These are phyloP conservation scores for Phytomonas francai DNA, from an alignment of 208 protist species.

Conservation along the genomic window DNA sequence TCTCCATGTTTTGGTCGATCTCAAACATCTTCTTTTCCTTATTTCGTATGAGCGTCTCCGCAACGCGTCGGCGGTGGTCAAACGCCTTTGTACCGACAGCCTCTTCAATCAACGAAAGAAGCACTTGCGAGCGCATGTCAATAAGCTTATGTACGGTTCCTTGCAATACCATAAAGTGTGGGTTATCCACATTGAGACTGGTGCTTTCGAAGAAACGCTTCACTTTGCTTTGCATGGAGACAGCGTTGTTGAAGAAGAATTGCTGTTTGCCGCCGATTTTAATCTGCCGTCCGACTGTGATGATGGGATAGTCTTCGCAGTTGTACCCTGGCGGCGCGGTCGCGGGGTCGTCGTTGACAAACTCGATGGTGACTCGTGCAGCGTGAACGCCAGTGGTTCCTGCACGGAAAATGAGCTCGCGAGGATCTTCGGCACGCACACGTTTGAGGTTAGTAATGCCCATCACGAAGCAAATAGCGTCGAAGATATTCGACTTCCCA, in stretches of 20 bases:
- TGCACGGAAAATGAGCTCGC: conserved; percentile 99
- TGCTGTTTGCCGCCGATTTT: conserved; percentile 96
- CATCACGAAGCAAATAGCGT: conserved; percentile 99
- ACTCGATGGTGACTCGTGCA: conserved; percentile 98
- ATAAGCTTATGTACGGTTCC: conserved; percentile 99
- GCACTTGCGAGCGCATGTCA: conserved; percentile 99
- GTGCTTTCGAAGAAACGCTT: conserved; percentile 99
- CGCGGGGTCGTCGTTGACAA: conserved; percentile 96
- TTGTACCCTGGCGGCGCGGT: conserved; percentile 97
- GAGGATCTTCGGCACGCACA: conserved; percentile 93
- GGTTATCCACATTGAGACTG: conserved; percentile 99
- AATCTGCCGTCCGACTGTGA: conserved; percentile 97
- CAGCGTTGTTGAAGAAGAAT: conserved; percentile 99
- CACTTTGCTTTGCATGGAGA: conserved; percentile 94
- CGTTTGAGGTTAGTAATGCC: conserved; percentile 98
- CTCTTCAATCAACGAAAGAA: conserved; percentile 99
- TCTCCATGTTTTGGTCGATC: conserved; percentile 90
- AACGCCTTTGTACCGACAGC: conserved; percentile 99
- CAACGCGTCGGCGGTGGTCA: conserved; percentile 95
- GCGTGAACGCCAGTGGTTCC: conserved; percentile 99
- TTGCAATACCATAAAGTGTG: conserved; percentile 99
- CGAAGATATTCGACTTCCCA: conserved; percentile 99
- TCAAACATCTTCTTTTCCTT: conserved; percentile 99
- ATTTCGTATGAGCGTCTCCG: conserved; percentile 96
- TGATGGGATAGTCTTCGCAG: conserved; percentile 90